phyloP scores from a whole-genome alignment of 176 grass and related monocot species.

The Phoenix dactylifera region DNA sequence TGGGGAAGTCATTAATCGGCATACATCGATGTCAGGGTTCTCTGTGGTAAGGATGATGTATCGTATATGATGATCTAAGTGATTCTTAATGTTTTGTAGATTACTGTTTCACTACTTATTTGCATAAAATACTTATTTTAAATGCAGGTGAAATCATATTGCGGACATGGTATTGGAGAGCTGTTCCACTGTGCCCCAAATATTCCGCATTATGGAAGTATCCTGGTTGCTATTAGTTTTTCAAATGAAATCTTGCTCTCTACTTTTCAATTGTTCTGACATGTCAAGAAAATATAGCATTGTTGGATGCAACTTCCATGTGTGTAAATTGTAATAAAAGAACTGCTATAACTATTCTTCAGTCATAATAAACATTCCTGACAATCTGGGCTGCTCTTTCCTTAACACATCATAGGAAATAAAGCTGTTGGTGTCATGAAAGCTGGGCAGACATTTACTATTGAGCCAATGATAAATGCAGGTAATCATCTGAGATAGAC shows the following conservation, averaged over 20 bases:
- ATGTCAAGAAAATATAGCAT: too few species aligned
- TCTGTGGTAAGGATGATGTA: constrained; percentile 60
- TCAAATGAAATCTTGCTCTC: too few species aligned
- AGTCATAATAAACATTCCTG: background rate
- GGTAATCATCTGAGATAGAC: constrained; percentile 36
- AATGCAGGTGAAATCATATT: constrained; percentile 93
- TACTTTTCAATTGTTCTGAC: too few species aligned
- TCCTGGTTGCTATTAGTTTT: background rate
- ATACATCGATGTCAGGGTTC: constrained; percentile 81
- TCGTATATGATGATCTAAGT: background rate
- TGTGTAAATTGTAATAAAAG: too few species aligned
- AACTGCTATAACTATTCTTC: too few species aligned
- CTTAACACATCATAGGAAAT: constrained; percentile 55
- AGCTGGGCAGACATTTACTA: constrained; percentile 94
- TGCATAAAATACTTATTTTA: background rate
- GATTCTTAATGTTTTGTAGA: background rate
- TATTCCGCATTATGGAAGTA: constrained; percentile 97
- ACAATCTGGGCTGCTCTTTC: constrained; percentile 5
- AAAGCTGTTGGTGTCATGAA: constrained; percentile 99
- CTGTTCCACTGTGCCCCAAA: constrained; percentile 93
- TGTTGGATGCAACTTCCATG: too few species aligned
- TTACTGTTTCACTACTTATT: background rate
- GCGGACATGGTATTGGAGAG: constrained; percentile 96
- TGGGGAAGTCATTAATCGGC: constrained; percentile 86
- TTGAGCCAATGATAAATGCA: constrained; percentile 97